Percentiles rank a stretch among this genome's conserved stretches.
Conservation (phyloP, 768 basidiomycete genomes). For the Leccinellum rugosiceps region DNA sequence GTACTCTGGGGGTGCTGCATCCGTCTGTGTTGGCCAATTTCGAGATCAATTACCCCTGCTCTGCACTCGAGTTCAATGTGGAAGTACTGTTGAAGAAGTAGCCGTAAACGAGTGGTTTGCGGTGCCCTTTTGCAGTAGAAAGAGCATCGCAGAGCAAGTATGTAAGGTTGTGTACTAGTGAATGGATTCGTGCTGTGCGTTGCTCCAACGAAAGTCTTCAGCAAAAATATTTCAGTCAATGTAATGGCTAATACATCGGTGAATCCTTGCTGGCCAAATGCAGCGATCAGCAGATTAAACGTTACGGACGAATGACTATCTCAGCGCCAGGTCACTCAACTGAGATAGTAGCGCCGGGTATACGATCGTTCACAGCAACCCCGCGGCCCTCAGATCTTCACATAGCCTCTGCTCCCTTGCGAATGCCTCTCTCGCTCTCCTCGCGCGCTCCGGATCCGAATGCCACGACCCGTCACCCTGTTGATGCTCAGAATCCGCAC, state of each 20-base stretch:
- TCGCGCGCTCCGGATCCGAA: constrained; percentile 45
- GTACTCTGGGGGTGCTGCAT: constrained; percentile 90
- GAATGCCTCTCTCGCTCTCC: constrained; percentile 43
- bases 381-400: constrained; percentile 59
- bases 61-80: constrained; percentile 88
- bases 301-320: constrained; percentile 5
- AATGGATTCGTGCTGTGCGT: constrained; percentile 2
- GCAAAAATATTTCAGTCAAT: constrained; percentile 10
- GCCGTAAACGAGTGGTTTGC: constrained; percentile 19
- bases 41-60: constrained; percentile 93
- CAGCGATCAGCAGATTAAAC: constrained; percentile 24
- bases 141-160: not conserved
- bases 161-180: constrained; percentile 5
- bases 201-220: not conserved
- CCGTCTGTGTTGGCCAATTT: constrained; percentile 90
- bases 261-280: not conserved
- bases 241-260: constrained; percentile 8
- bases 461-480: constrained; percentile 30
- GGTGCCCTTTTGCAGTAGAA: not conserved
- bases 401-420: constrained; percentile 57
- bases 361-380: constrained; percentile 46
- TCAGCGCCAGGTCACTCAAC: not conserved
- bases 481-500: constrained; percentile 29
- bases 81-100: constrained; percentile 84
- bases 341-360: constrained; percentile 3